phyloP scores from a whole-genome alignment of 192 early-diverging fungal species.

The Backusella liffmaniae region DNA sequence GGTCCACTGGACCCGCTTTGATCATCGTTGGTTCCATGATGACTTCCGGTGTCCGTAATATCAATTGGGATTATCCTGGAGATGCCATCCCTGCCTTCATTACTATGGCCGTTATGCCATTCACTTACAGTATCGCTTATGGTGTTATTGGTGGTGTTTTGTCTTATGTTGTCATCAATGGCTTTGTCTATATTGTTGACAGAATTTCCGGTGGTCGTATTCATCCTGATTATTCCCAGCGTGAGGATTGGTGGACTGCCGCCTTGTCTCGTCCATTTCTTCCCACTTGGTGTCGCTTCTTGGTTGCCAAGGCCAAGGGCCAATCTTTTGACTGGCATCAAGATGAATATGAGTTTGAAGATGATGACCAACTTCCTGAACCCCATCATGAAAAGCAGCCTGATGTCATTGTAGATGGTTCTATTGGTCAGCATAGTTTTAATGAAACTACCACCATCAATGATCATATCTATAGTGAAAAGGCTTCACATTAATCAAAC shows the following conservation, averaged over 20 bases:
- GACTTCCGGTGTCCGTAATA: constrained; percentile 62
- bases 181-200: constrained; percentile 51
- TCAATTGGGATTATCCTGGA: constrained; percentile 62
- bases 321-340: constrained; percentile 20
- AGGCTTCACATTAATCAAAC: neutral
- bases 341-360: constrained; percentile 28
- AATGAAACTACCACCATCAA: constrained; percentile 1
- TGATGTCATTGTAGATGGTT: constrained; percentile 3
- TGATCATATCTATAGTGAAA: neutral
- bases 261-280: constrained; percentile 22
- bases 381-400: neutral
- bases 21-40: constrained; percentile 82
- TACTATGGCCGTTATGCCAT: constrained; percentile 73
- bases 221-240: constrained; percentile 34
- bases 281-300: constrained; percentile 30
- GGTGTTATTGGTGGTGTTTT: constrained; percentile 75
- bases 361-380: constrained; percentile 3
- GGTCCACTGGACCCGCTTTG: constrained; percentile 65
- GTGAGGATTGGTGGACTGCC: constrained; percentile 36
- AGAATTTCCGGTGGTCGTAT: constrained; percentile 57
- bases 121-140: constrained; percentile 82
- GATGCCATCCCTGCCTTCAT: constrained; percentile 69
- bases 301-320: constrained; percentile 28
- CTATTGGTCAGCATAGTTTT: neutral
- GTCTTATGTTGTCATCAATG: constrained; percentile 71